These are phyloP conservation scores for Trichophyton rubrum DNA, from an alignment of 2,329 filamentous ascomycete genomes.

Conservation along the genomic window DNA sequence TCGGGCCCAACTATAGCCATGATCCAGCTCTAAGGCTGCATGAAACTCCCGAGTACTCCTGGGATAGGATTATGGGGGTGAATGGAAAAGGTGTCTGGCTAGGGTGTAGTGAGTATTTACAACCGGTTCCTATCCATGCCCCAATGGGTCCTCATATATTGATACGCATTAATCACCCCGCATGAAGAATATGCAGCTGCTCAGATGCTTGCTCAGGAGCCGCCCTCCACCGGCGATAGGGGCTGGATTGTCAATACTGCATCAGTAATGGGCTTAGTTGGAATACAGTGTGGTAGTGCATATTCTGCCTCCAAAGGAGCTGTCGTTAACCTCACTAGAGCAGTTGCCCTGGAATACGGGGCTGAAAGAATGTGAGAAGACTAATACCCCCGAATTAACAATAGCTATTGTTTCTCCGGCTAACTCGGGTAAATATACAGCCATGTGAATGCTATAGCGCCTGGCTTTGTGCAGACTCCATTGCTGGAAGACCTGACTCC, in stretches of 20 bases:
- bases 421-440: background rate
- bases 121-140: background rate
- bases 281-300: slow-evolving; percentile 13
- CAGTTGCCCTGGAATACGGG: slow-evolving; percentile 40
- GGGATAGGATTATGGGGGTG: slow-evolving; percentile 30
- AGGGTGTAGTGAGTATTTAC: slow-evolving; percentile 23
- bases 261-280: slow-evolving; percentile 23
- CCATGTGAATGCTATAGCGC: slow-evolving; percentile 44
- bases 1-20: slow-evolving; percentile 19
- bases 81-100: slow-evolving; percentile 32
- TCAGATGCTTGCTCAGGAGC: slow-evolving; percentile 31
- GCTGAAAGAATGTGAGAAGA: slow-evolving; percentile 28
- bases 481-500: slow-evolving; percentile 14
- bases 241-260: slow-evolving; percentile 28
- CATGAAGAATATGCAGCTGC: slow-evolving; percentile 22
- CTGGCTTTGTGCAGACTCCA: slow-evolving; percentile 33
- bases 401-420: background rate
- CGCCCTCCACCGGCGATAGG: slow-evolving; percentile 21
- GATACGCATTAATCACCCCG: background rate
- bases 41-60: slow-evolving; percentile 34
- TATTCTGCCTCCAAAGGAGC: slow-evolving; percentile 42
- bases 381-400: background rate
- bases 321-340: slow-evolving; percentile 38
- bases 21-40: slow-evolving; percentile 31
- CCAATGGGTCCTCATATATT: background rate